These are phyloP conservation scores for Alternaria incomplexa DNA, from an alignment of 2,329 filamentous ascomycete genomes.

Conservation along the genomic window DNA sequence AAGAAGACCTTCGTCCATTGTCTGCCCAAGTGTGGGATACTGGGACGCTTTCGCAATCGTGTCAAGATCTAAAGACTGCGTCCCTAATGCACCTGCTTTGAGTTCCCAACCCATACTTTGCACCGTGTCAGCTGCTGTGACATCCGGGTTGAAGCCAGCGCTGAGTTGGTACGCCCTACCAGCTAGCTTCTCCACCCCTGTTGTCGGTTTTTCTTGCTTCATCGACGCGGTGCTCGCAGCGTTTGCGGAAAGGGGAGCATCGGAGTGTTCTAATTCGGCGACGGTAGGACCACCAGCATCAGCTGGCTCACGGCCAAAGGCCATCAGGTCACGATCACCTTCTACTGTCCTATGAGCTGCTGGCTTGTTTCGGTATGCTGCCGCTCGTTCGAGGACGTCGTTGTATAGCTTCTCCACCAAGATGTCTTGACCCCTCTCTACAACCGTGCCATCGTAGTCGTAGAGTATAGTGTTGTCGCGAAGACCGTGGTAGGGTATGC, in stretches of 20 bases:
- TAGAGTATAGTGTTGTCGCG: conserved; percentile 85
- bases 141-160: conserved; percentile 70
- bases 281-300: conserved; percentile 68
- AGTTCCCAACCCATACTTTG: conserved; percentile 83
- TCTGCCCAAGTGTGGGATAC: conserved; percentile 81
- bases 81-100: conserved; percentile 65
- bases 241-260: conserved; percentile 55
- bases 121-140: conserved; percentile 78
- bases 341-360: conserved; percentile 74
- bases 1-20: conserved; percentile 87
- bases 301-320: conserved; percentile 77
- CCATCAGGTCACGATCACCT: conserved; percentile 81
- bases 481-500: conserved; percentile 82
- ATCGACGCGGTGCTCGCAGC: conserved; percentile 53
- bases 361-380: conserved; percentile 84
- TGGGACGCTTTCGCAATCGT: conserved; percentile 64
- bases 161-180: conserved; percentile 73
- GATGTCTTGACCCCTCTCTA: conserved; percentile 78
- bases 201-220: conserved; percentile 55
- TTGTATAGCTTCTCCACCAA: conserved; percentile 93
- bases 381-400: conserved; percentile 89
- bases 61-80: conserved; percentile 74
- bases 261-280: conserved; percentile 73
- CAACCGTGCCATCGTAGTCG: conserved; percentile 78
- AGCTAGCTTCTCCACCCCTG: conserved; percentile 66